Conservation (phyloP, 2,329 filamentous ascomycete species). For the Helotiales sp. region DNA sequence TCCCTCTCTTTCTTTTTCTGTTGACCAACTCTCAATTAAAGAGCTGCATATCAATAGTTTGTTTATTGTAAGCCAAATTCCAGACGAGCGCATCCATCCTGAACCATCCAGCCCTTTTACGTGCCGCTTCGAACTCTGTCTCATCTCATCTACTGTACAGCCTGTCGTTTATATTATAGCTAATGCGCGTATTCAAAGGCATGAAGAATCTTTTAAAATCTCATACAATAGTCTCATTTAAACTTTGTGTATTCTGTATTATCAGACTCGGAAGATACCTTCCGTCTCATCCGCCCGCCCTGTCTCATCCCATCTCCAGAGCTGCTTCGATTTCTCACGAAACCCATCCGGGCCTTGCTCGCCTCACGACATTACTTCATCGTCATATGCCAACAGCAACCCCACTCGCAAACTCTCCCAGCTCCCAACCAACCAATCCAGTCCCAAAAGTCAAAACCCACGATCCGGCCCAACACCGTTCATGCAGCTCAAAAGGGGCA, state of each 20-base stretch:
- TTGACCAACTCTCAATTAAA: neutral
- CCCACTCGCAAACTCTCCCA: neutral
- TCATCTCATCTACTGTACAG: neutral
- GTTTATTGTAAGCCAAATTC: neutral
- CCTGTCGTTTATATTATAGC: neutral
- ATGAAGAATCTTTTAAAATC: neutral
- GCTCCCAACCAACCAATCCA: neutral
- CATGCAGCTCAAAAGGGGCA: conserved; percentile 6
- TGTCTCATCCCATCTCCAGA: conserved; percentile 1
- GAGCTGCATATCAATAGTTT: conserved; percentile 5
- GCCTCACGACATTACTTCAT: neutral
- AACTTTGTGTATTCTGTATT: neutral
- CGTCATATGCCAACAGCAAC: neutral
- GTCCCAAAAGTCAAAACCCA: neutral
- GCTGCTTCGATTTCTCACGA: neutral
- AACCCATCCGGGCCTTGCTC: no score
- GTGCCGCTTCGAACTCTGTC: neutral
- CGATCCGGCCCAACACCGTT: conserved; percentile 1
- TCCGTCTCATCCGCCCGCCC: neutral
- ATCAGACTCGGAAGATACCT: conserved; percentile 2
- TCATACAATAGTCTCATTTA: no score
- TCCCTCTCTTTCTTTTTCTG: neutral
- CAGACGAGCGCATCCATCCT: neutral
- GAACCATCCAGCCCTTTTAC: neutral
- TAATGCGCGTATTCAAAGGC: neutral